phyloP scores from a whole-genome alignment of 2,329 filamentous ascomycete species.

The Colletotrichum chrysophilum region DNA sequence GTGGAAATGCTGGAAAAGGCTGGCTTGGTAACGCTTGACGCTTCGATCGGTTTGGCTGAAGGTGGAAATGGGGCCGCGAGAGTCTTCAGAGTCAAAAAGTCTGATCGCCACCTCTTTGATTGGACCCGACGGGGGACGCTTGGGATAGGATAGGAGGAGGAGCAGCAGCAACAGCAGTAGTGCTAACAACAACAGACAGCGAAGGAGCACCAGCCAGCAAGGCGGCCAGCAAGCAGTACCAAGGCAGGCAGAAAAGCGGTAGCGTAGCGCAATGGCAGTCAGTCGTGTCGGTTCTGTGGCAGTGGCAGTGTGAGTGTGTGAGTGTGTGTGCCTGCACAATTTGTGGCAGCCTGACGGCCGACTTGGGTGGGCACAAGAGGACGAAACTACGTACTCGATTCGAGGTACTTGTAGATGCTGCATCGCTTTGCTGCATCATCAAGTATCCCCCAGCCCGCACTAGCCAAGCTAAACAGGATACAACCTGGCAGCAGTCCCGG shows the following conservation, averaged over 20 bases:
- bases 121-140: conserved; percentile 29
- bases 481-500: conserved; percentile 3
- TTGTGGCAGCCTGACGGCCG: neutral
- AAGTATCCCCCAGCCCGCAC: neutral
- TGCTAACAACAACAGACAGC: neutral
- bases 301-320: neutral
- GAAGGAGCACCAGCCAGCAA: neutral
- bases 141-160: neutral
- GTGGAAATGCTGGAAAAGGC: conserved; percentile 17
- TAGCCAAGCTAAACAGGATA: neutral
- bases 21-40: conserved; percentile 15
- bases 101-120: conserved; percentile 39
- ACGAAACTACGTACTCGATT: neutral
- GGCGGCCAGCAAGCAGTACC: neutral
- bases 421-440: neutral
- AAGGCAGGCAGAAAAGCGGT: neutral
- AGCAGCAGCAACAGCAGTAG: neutral
- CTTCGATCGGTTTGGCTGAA: conserved; percentile 17
- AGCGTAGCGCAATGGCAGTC: neutral
- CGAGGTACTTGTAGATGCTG: neutral
- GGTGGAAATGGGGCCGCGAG: conserved; percentile 21
- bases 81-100: conserved; percentile 33
- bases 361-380: neutral
- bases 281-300: neutral
- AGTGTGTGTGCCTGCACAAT: neutral